Evolutionary conservation across 2,329 filamentous ascomycete genomes (phyloP).

Genomic region (Colletotrichum magnum): DNA sequence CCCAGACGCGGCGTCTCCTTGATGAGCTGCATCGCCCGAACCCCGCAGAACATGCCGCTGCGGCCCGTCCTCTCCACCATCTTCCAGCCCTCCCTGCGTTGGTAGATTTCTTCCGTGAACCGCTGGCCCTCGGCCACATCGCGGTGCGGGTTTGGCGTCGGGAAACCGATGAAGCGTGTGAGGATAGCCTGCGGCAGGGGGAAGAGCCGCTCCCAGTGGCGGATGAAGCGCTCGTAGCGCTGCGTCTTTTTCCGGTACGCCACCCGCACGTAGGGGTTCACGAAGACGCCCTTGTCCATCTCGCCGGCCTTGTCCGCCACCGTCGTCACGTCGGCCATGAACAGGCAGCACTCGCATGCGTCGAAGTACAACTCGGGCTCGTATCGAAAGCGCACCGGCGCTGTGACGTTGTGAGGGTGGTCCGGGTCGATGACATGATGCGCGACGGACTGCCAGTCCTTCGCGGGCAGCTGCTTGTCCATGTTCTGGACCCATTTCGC

Average conservation of each 20-base stretch:
- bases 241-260: slow-evolving; percentile 67
- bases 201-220: slow-evolving; percentile 77
- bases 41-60: slow-evolving; percentile 70
- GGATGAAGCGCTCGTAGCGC: slow-evolving; percentile 56
- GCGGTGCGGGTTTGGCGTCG: slow-evolving; percentile 72
- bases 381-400: slow-evolving; percentile 54
- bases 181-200: slow-evolving; percentile 70
- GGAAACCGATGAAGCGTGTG: slow-evolving; percentile 69
- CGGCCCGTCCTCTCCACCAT: slow-evolving; percentile 60
- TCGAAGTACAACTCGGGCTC: slow-evolving; percentile 73
- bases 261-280: slow-evolving; percentile 83
- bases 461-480: slow-evolving; percentile 47
- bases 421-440: slow-evolving; percentile 52
- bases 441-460: slow-evolving; percentile 47
- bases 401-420: slow-evolving; percentile 45
- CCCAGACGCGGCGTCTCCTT: slow-evolving; percentile 35
- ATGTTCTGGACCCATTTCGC: slow-evolving; percentile 69
- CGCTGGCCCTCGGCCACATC: slow-evolving; percentile 69
- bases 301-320: slow-evolving; percentile 49
- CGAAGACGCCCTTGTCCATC: slow-evolving; percentile 68
- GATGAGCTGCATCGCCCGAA: slow-evolving; percentile 62
- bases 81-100: slow-evolving; percentile 53
- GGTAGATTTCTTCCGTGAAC: slow-evolving; percentile 67
- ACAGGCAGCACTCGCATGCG: slow-evolving; percentile 75
- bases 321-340: slow-evolving; percentile 62